Evolutionary conservation across 1,139 yeast species (phyloP), one percentile per base, ranked within the genome.

Genomic region (Wickerhamomyces sp.): DNA sequence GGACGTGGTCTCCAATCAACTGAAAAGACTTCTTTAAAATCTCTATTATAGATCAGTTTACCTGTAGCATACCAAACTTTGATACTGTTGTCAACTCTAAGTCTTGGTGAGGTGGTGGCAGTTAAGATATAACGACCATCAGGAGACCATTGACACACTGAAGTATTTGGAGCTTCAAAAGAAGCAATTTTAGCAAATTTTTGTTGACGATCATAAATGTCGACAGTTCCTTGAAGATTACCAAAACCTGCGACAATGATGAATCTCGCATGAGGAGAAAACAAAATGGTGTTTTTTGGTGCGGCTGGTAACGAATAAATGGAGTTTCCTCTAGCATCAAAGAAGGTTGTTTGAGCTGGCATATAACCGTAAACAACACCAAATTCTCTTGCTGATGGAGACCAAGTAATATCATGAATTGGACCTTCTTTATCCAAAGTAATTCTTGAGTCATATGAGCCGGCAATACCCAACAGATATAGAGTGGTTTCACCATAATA

Each of bases 61-160:
- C 98, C 98, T 47, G 81, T 72, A 45, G 82, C 89, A 61, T 92
- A 95, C 97, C 97, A 92, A 54, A 94, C 72, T 63, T 88, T 87
- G 52, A 84, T 80, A 41, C 97, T 94, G 61, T 94, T 94, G 63
- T 94, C 99, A 37, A 94, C 99, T 59, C 98, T 80, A 56, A 94
- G 76, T 56, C 99, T 76, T 47, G 99, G 99, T 18, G 97, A 81
- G 0, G 98, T 92, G 7, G 98, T 94, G 19, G 98, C 98, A 16
- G 97, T 90, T 61, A 94, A 68, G 44, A 94, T 81, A 58, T 75
- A 88, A 57, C 95, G 78, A 29, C 98, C 97, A 65, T 94, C 95
- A n/a, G 99, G 98, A 4, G 95, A 82, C 98, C 98, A 94, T 61
- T 86, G 89, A 62, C 97, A 90, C 35, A 84, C 95, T 22, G 95